phyloP scores from a whole-genome alignment of 2,329 filamentous ascomycete genomes.

The Fusarium illudens region DNA sequence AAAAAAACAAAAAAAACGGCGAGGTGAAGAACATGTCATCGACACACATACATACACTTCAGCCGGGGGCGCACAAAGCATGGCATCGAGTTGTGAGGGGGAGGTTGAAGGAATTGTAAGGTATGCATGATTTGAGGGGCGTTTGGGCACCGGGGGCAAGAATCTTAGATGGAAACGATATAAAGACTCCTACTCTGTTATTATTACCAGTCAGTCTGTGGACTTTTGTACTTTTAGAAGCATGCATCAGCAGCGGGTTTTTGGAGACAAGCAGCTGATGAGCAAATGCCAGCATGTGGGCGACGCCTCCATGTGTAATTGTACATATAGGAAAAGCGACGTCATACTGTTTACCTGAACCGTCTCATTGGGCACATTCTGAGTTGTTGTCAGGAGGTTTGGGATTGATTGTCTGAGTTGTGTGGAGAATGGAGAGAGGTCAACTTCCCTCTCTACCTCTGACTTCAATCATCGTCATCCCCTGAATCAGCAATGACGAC shows the following conservation, averaged over 20 bases:
- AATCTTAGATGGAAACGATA: constrained; percentile 43
- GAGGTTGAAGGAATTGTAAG: constrained; percentile 12
- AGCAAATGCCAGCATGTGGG: constrained; percentile 26
- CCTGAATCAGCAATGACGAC: constrained; percentile 4
- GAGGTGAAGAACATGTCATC: constrained; percentile 3
- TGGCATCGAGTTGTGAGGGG: constrained; percentile 7
- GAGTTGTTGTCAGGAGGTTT: constrained; percentile 5
- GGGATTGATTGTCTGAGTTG: background rate
- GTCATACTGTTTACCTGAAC: constrained; percentile 17
- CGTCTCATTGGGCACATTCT: constrained; percentile 1
- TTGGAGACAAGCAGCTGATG: constrained; percentile 18
- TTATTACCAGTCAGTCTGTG: constrained; percentile 35
- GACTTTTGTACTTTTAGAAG: constrained; percentile 43
- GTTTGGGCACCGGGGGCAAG: constrained; percentile 40
- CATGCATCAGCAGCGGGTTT: constrained; percentile 38
- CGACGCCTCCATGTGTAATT: constrained; percentile 38
- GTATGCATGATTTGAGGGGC: constrained; percentile 36
- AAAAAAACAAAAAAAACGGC: background rate
- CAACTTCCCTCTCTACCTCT: background rate
- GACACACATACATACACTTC: constrained; percentile 1
- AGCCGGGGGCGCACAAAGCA: background rate
- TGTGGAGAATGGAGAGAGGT: background rate
- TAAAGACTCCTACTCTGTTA: constrained; percentile 45
- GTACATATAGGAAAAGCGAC: constrained; percentile 40
- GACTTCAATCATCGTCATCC: background rate